Evolutionary conservation across 1,284 basidiomycete species (phyloP).

Genomic region (Clitocybe nebularis): DNA sequence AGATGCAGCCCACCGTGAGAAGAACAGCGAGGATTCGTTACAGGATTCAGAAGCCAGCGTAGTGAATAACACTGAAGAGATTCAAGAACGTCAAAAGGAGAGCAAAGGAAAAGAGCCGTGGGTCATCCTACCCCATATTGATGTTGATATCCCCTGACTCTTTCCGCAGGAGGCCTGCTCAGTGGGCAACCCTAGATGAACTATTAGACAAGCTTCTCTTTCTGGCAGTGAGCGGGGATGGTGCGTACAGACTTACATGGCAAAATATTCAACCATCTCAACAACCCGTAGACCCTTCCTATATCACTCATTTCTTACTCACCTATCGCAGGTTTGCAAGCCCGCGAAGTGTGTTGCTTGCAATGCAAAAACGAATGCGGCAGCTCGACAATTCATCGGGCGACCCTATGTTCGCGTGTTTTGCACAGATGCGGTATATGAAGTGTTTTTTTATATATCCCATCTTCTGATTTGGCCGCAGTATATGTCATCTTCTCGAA

Average conservation of each 20-base stretch:
- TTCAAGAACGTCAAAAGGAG: slow-evolving; percentile 8
- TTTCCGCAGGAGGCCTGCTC: slow-evolving; percentile 49
- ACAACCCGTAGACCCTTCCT: slow-evolving; percentile 55
- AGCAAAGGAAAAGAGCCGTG: slow-evolving; percentile 36
- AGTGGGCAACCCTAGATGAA: slow-evolving; percentile 72
- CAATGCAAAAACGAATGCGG: slow-evolving; percentile 81
- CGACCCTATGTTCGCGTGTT: slow-evolving; percentile 79
- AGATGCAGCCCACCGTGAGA: slow-evolving; percentile 3
- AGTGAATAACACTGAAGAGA: slow-evolving; percentile 7
- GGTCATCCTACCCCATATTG: slow-evolving; percentile 20
- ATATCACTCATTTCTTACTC: slow-evolving; percentile 72
- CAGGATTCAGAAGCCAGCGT: slow-evolving; percentile 12
- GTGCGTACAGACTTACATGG: slow-evolving; percentile 34
- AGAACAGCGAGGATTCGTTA: slow-evolving; percentile 15
- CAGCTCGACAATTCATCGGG: slow-evolving; percentile 66
- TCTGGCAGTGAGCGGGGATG: slow-evolving; percentile 72
- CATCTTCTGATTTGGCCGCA: slow-evolving; percentile 25
- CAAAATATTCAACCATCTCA: background rate
- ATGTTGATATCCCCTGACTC: slow-evolving; percentile 1
- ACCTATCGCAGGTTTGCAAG: slow-evolving; percentile 77
- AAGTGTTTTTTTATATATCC: slow-evolving; percentile 6
- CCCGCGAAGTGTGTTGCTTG: slow-evolving; percentile 69
- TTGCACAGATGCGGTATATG: slow-evolving; percentile 74
- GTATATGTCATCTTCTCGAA: slow-evolving; percentile 73
- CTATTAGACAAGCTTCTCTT: slow-evolving; percentile 75